A percentile compares a stretch with the other conserved stretches of the same genome.
These are phyloP conservation scores for Hanseniaspora singularis DNA, from an alignment of 805 yeast species.

Conservation along the genomic window DNA sequence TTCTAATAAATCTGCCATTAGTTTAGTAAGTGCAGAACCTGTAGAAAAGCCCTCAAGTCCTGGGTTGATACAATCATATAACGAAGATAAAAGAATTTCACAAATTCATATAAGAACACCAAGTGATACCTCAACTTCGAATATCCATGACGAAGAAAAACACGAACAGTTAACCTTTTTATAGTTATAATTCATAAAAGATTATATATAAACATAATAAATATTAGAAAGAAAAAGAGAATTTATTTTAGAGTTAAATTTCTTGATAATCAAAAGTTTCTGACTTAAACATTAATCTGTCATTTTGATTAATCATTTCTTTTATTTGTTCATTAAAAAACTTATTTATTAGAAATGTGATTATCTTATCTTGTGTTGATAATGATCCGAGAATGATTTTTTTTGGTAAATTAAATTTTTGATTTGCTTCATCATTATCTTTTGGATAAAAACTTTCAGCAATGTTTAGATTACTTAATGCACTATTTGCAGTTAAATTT, in stretches of 20 bases:
- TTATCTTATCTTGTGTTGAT: slow-evolving; percentile 4
- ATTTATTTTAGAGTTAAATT: neutral
- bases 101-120: slow-evolving; percentile 8
- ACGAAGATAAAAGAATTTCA: neutral
- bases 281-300: neutral
- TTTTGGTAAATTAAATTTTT: slow-evolving; percentile 1
- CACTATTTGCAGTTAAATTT: neutral
- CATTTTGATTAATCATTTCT: neutral
- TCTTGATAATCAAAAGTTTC: slow-evolving; percentile 3
- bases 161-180: slow-evolving; percentile 5
- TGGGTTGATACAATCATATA: slow-evolving; percentile 1
- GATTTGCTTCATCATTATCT: no score
- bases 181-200: neutral
- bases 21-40: neutral
- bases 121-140: slow-evolving; percentile 8
- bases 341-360: neutral
- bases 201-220: neutral
- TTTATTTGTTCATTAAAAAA: neutral
- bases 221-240: neutral
- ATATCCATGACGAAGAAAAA: slow-evolving; percentile 8
- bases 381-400: neutral
- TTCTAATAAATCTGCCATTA: slow-evolving; percentile 8
- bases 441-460: neutral
- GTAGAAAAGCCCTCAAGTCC: neutral
- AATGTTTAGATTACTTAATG: neutral